Base-by-base conservation (phyloP, 345 rosid species). In the Eutrema yunnanense region DNA sequence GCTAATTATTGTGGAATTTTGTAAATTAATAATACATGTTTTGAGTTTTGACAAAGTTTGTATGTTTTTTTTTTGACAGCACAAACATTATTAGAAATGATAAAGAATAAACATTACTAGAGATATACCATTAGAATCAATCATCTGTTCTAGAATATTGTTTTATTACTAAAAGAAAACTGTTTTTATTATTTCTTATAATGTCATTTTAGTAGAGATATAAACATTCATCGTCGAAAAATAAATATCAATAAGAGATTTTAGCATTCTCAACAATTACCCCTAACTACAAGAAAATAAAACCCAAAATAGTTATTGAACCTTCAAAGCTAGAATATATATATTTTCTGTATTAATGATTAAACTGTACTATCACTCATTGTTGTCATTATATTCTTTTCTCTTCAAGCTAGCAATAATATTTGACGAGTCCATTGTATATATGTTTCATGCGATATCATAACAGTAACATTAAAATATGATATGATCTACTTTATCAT, bases 311-410 rank as follows among this genome's bases (percentile, higher is more conserved):
- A 55, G n/a, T 46, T 44, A 1, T 57, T 58, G 48, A 66, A 65
- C 9, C 40, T 43, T n/a, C 32, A 74, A 67, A 51, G 4, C 46
- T 66, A 0, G 3, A 8, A 12, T 73, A 65, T 11, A 2, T 56
- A 56, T 19, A 30, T 8, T 42, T 67, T 61, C 51, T 57, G 59
- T 47, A 63, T 54, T 57, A 56, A 76, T 76, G 79, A 76, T 76
- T 69, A 69, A 69, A 32, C 42, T 30, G 79, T 76, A 76, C 75
- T 76, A 70, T 29, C 71, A 76, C 79, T 76, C 75, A 69, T 69
- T 76, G 61, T 63, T 22, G 66, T 48, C 53, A 76, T 76, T 47
- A 76, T 69, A 53, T 36, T 69, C 51, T 62, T 55, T 19, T 61
- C 43, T 36, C 52, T 38, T 57, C 8, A 62, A 62, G 33, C 22